Percentiles rank a stretch among this genome's conserved stretches.
These are phyloP conservation scores for Fusarium nematophilum DNA, from an alignment of 2,329 filamentous ascomycete species.

Conservation along the genomic window DNA sequence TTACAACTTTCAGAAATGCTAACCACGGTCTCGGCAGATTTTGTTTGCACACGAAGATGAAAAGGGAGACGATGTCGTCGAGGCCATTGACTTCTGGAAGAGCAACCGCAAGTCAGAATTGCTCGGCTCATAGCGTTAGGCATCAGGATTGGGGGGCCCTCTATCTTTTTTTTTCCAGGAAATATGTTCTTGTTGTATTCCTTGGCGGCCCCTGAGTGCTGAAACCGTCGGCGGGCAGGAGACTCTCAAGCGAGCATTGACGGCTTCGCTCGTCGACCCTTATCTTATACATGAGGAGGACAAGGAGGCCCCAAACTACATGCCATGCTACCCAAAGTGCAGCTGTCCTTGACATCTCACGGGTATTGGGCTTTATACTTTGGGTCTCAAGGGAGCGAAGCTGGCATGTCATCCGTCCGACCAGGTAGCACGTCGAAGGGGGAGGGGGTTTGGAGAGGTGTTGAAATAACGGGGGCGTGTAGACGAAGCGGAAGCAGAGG, in stretches of 20 bases:
- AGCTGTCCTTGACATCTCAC: conserved; percentile 7
- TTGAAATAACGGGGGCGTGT: conserved; percentile 10
- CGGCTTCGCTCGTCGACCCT: conserved; percentile 24
- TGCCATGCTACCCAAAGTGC: conserved; percentile 8
- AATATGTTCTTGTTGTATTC: conserved; percentile 45
- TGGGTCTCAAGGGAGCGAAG: conserved; percentile 6
- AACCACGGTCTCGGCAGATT: conserved; percentile 73
- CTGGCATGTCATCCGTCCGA: conserved; percentile 3
- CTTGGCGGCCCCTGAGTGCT: conserved; percentile 32
- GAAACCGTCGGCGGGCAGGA: conserved; percentile 22
- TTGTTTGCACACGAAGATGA: conserved; percentile 98
- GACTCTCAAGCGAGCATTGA: conserved; percentile 36
- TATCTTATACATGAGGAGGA: no score
- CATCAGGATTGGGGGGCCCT: conserved; percentile 23
- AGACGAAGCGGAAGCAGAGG: conserved; percentile 12
- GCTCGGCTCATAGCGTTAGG: conserved; percentile 40
- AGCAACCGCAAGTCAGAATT: conserved; percentile 65
- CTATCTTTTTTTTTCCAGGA: conserved; percentile 43
- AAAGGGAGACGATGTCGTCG: conserved; percentile 89
- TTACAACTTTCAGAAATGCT: neutral
- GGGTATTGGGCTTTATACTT: conserved; percentile 1
- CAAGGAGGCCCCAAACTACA: conserved; percentile 10
- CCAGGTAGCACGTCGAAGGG: conserved; percentile 9
- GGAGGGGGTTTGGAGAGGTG: conserved; percentile 2
- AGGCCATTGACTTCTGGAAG: conserved; percentile 97